Percentiles rank a stretch among this genome's conserved stretches.
These are phyloP conservation scores for Setaria viridis DNA, from an alignment of 202 grass and related monocot genomes.

Conservation along the genomic window DNA sequence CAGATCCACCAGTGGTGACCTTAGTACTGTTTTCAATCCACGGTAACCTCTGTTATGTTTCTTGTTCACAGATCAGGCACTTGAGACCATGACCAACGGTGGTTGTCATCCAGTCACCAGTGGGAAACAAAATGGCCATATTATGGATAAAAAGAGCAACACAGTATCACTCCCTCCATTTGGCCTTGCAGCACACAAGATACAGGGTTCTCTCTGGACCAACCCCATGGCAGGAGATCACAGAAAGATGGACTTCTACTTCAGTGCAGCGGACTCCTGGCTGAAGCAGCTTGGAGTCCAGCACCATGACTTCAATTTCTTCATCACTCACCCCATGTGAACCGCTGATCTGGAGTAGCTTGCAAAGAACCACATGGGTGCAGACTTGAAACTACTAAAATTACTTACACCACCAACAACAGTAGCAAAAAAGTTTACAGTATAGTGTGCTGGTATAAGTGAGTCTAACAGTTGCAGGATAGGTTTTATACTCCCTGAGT, in stretches of 20 bases:
- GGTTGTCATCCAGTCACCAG: conserved; percentile 22
- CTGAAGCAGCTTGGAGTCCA: conserved; percentile 71
- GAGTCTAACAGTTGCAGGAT: conserved; percentile 45
- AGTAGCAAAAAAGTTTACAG: conserved; percentile 3
- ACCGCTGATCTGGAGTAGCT: conserved; percentile 32
- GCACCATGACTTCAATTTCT: conserved; percentile 95
- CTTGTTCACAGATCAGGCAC: conserved; percentile 43
- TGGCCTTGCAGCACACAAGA: conserved; percentile 71
- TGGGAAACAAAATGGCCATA: conserved; percentile 49
- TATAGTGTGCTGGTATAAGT: conserved; percentile 33
- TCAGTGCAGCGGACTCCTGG: conserved; percentile 73
- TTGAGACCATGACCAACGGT: conserved; percentile 42
- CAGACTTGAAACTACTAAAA: conserved; percentile 22
- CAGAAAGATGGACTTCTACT: conserved; percentile 54
- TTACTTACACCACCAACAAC: conserved; percentile 45
- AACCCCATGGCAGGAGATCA: conserved; percentile 69
- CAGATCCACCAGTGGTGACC: conserved; percentile 20
- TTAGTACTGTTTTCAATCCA: conserved; percentile 15
- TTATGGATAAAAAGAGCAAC: conserved; percentile 44
- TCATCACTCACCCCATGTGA: conserved; percentile 73
- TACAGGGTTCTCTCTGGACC: conserved; percentile 75
- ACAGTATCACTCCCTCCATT: conserved; percentile 68
- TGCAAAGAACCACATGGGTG: conserved; percentile 36
- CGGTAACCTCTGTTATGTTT: conserved; percentile 14
- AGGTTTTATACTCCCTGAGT: conserved; percentile 51